Base-by-base conservation (phyloP, 768 basidiomycete species). In the Kwoniella mangroviensis region DNA sequence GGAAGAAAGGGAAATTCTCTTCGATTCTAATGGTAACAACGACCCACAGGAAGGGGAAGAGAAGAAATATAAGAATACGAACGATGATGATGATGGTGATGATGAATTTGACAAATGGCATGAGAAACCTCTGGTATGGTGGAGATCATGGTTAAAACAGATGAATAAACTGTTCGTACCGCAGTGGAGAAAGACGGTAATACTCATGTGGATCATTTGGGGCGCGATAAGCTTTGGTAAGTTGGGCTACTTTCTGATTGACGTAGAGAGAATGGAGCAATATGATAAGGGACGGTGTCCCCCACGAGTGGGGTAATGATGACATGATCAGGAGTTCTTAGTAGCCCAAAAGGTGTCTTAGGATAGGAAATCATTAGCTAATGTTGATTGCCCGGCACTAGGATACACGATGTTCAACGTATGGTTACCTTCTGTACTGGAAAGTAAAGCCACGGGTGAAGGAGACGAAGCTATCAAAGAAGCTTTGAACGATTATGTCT, bases 121-220 rank as follows among this genome's bases (percentile, higher is more conserved):
- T 24, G 62, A 40, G 13, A 54, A 56, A 42, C 68, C 68, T 43
- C n/a, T 65, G 3, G 67, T 53, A 19, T 72, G 69, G 73, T 74
- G 70, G 71, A 63, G 49, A 42, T 67, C 70, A 26, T 80, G 79
- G 80, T 57, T 45, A 10, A 65, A 68, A 19, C 79, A 79, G 61
- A 69, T 82, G 42, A 68, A 45, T 3, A 75, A 75, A 45, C 65
- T 83, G 12, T 83, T 83, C 62, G 75, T 74, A 15, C 78, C 79
- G 0, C 54, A 78, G 60, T 83, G 82, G 82, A 61, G 79, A n/a
- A 43, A 75, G 42, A 81, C 79, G 12, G 80, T 80, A 21, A 76
- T 81, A 15, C 68, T 83, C 53, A 83, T 83, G 82, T 80, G 80
- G 79, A 73, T 78, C 63, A 81, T 83, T 15, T 83, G 82, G 82